Evolutionary conservation across 371 early-diverging fungal species (phyloP), one percentile per base, ranked within the genome.

Genomic region (Zychaea mexicana): DNA sequence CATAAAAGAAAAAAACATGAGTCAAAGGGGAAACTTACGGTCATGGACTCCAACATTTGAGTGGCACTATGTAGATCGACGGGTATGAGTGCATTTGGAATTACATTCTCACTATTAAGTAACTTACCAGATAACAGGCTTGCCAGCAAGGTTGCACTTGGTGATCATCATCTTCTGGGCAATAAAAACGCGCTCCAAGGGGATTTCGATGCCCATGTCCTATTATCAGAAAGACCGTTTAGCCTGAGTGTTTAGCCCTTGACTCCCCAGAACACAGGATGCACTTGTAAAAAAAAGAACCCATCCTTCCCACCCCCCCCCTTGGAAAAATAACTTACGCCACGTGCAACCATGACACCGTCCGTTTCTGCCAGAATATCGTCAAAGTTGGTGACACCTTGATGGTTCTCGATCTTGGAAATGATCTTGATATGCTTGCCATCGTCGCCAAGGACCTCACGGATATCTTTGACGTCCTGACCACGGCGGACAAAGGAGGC

Each of bases 21-120:
- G 42, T 12, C 42, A 15, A 7, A n/a, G 42, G 13, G 32, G 8
- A 30, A 24, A 42, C 62, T 24, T 62, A 62, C 62, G 1, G 94
- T 97, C 99, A 99, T 99, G 36, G 96, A 95, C 77, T 99, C 99
- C 52, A 99, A 79, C 99, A 99, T 99, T 82, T 99, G 99, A 49
- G 99, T 99, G 52, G 99, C 99, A 70, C 79, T 75, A 57, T 54
- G 13, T 9, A 31, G n/a, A 39, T 15, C 10, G n/a, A 39, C 12
- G 33, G n/a, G 10, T 39, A 39, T 39, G 3, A 39, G 10, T 8
- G 10, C 3, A 13, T 42, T 12, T 42, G 42, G n/a, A 1, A 42
- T 28, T 27, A 32, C 30, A 24, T 4, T 19, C 26, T n/a, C 46
- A 15, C n/a, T 24, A 28, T 45, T 9, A 15, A 30, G 12, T 12